phyloP scores from a whole-genome alignment of 768 basidiomycete species.

The Asterophora lycoperdoides region DNA sequence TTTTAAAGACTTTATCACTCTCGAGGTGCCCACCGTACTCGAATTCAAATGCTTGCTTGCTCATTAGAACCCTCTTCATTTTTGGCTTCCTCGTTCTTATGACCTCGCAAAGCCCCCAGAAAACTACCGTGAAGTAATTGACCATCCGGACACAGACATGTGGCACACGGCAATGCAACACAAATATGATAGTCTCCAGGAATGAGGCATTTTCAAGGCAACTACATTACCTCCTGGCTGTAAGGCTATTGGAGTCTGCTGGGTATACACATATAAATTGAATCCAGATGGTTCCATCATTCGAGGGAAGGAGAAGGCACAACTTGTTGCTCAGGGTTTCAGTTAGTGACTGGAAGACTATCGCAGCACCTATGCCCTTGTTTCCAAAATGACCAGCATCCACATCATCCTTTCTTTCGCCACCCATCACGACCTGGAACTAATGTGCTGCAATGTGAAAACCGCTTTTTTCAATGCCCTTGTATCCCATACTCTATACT shows the following conservation, averaged over 20 bases:
- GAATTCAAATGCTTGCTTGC: background rate
- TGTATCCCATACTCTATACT: slow-evolving; percentile 17
- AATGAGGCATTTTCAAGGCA: slow-evolving; percentile 25
- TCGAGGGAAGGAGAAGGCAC: slow-evolving; percentile 24
- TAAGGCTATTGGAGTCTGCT: slow-evolving; percentile 26
- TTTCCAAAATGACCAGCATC: slow-evolving; percentile 20
- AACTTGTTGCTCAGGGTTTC: slow-evolving; percentile 23
- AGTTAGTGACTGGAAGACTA: slow-evolving; percentile 30
- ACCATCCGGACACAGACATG: slow-evolving; percentile 11
- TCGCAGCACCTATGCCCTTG: slow-evolving; percentile 31
- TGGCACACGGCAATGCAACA: slow-evolving; percentile 24
- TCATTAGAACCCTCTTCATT: background rate
- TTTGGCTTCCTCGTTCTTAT: background rate
- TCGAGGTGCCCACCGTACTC: background rate
- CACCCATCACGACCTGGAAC: slow-evolving; percentile 14
- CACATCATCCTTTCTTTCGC: slow-evolving; percentile 23
- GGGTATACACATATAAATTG: slow-evolving; percentile 36
- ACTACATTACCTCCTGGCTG: slow-evolving; percentile 21
- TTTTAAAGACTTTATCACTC: background rate
- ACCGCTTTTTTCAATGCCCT: slow-evolving; percentile 24
- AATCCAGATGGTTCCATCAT: slow-evolving; percentile 31
- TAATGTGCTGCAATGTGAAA: slow-evolving; percentile 27
- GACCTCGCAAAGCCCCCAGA: slow-evolving; percentile 15
- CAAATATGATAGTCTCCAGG: slow-evolving; percentile 18
- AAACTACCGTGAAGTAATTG: slow-evolving; percentile 16